These are phyloP conservation scores for Zizania latifolia DNA, from an alignment of 176 grass and related monocot species.

Conservation along the genomic window DNA sequence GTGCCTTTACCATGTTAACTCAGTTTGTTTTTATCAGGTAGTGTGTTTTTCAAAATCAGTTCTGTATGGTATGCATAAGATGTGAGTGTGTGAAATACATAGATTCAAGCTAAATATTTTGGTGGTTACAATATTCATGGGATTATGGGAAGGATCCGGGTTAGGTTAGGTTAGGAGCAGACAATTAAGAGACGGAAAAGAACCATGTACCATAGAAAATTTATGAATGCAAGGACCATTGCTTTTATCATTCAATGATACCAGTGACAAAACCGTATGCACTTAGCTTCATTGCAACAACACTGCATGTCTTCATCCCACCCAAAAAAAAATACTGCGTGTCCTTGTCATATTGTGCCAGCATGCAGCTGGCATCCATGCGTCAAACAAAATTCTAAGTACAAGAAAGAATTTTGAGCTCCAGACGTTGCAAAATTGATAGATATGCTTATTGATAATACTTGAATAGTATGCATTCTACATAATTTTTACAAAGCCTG, in stretches of 20 bases:
- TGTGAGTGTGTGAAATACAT: not conserved
- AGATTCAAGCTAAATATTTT: not conserved
- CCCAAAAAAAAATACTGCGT: conserved; percentile 2
- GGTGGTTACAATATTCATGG: not conserved
- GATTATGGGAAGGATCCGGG: too few relatives aligned
- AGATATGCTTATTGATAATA: not conserved
- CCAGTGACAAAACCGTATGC: not conserved
- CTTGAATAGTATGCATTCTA: not conserved
- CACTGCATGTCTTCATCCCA: not conserved
- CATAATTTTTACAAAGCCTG: not conserved
- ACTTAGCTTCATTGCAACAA: conserved; percentile 21
- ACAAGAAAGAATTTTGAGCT: conserved; percentile 1
- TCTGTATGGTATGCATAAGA: not conserved
- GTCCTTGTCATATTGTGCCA: conserved; percentile 25
- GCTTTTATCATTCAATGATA: conserved; percentile 24
- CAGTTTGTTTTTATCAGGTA: too few relatives aligned
- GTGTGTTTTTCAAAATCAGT: not conserved
- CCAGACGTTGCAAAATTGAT: not conserved
- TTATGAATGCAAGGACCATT: conserved; percentile 39
- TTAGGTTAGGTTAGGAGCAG: not conserved
- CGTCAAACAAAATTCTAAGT: conserved; percentile 42
- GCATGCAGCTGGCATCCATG: conserved; percentile 25
- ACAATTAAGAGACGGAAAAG: conserved; percentile 24
- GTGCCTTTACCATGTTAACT: too few relatives aligned
- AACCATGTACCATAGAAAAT: conserved; percentile 22